phyloP scores from a whole-genome alignment of 2,329 filamentous ascomycete genomes.

The Penicillium freii region DNA sequence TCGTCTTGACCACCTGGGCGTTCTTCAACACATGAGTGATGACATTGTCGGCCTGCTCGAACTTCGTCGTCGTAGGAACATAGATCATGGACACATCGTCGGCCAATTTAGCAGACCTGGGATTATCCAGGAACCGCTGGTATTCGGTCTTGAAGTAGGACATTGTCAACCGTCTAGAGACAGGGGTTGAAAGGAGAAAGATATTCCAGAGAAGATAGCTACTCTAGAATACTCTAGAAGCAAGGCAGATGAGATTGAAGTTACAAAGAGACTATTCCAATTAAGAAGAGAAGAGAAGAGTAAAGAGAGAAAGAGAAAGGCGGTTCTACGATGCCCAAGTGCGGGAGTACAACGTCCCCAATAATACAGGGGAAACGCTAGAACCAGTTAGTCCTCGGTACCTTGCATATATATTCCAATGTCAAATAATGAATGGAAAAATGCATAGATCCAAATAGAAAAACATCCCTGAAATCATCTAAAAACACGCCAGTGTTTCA shows the following conservation, averaged over 20 bases:
- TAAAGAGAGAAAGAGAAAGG: slow-evolving; percentile 12
- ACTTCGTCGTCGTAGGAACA: slow-evolving; percentile 78
- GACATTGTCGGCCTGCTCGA: slow-evolving; percentile 71
- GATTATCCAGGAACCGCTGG: slow-evolving; percentile 69
- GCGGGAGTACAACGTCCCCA: not conserved
- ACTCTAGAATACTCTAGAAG: not conserved
- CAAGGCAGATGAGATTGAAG: not conserved
- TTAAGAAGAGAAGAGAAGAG: not conserved
- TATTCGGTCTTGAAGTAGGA: slow-evolving; percentile 54
- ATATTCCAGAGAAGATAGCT: not conserved
- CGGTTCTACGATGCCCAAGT: not conserved
- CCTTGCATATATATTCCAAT: slow-evolving; percentile 1
- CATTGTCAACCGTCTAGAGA: slow-evolving; percentile 31
- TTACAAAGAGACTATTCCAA: not conserved
- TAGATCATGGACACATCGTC: slow-evolving; percentile 74
- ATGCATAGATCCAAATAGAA: slow-evolving; percentile 9
- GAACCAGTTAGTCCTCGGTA: slow-evolving; percentile 9
- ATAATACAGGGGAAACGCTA: slow-evolving; percentile 4
- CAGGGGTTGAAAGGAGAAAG: not conserved
- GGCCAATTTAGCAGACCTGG: slow-evolving; percentile 62
- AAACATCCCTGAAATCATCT: not conserved
- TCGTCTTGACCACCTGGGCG: slow-evolving; percentile 75
- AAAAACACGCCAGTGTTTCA: slow-evolving; percentile 30
- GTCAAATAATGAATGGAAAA: not conserved
- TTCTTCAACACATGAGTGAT: slow-evolving; percentile 75